phyloP scores from a whole-genome alignment of 176 grass and related monocot species.

The Thalia dealbata region DNA sequence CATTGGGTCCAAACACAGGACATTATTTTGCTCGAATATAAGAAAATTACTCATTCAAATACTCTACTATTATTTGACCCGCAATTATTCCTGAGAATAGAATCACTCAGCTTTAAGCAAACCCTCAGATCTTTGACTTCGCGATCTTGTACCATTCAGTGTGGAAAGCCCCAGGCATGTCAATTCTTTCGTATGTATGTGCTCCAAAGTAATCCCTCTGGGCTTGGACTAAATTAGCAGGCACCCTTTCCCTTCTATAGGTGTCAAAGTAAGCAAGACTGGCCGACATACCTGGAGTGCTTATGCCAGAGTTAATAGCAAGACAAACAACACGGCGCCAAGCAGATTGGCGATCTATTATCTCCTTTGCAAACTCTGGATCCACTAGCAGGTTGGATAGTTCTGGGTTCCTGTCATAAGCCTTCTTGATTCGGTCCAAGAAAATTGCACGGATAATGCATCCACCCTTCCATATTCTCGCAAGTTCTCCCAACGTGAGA shows the following conservation, averaged over 20 bases:
- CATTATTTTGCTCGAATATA: too few species aligned
- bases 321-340: constrained; percentile 13
- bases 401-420: constrained; percentile 6
- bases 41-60: too few species aligned
- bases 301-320: constrained; percentile 10
- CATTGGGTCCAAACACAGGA: too few species aligned
- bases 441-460: constrained; percentile 20
- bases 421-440: constrained; percentile 18
- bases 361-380: constrained; percentile 16
- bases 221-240: constrained; percentile 16
- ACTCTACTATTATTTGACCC: too few species aligned
- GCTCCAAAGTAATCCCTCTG: constrained; percentile 16
- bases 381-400: constrained; percentile 10
- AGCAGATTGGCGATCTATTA: constrained; percentile 15
- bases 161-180: constrained; percentile 7
- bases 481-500: constrained; percentile 11
- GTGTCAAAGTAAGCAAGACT: constrained; percentile 19
- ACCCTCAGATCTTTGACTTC: constrained; percentile 3
- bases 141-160: constrained; percentile 19
- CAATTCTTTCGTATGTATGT: constrained; percentile 8
- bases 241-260: constrained; percentile 13
- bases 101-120: too few species aligned
- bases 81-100: too few species aligned
- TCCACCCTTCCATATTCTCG: constrained; percentile 15
- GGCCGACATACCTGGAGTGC: constrained; percentile 13